Evolutionary conservation across 768 basidiomycete genomes (phyloP).

Genomic region (Tubosaeta sp.): DNA sequence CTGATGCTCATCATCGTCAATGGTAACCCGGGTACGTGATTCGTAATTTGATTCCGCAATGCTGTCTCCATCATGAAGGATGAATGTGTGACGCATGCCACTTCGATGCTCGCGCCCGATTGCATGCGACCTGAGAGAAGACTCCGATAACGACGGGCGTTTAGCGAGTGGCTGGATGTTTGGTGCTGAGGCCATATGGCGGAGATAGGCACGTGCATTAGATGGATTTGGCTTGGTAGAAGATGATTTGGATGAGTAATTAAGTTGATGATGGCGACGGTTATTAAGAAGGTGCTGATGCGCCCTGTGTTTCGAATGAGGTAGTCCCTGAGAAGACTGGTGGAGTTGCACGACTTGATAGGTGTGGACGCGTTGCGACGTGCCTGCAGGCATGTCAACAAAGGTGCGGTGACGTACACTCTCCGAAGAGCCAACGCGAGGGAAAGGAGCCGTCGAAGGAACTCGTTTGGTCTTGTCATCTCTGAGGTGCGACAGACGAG

Average conservation of each 20-base stretch:
- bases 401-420: constrained; percentile 13
- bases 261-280: constrained; percentile 17
- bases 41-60: constrained; percentile 20
- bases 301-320: constrained; percentile 14
- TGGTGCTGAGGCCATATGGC: constrained; percentile 67
- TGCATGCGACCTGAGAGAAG: constrained; percentile 32
- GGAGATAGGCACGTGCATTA: constrained; percentile 63
- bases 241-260: constrained; percentile 23
- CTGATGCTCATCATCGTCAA: constrained; percentile 30
- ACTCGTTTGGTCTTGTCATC: constrained; percentile 7
- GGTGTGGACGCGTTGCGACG: constrained; percentile 5
- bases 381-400: constrained; percentile 11
- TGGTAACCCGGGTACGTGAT: constrained; percentile 24
- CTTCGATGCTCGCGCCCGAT: constrained; percentile 19
- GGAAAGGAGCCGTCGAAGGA: constrained; percentile 15
- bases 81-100: constrained; percentile 28
- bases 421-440: constrained; percentile 20
- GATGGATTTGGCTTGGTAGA: constrained; percentile 28
- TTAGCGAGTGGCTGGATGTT: constrained; percentile 37
- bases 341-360: constrained; percentile 15
- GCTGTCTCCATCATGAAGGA: constrained; percentile 32
- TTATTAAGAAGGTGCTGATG: constrained; percentile 20
- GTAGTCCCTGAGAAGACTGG: constrained; percentile 22
- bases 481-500: constrained; percentile 10
- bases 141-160: constrained; percentile 30